phyloP scores from a whole-genome alignment of 495 filamentous ascomycete genomes.

The Podospora conica region DNA sequence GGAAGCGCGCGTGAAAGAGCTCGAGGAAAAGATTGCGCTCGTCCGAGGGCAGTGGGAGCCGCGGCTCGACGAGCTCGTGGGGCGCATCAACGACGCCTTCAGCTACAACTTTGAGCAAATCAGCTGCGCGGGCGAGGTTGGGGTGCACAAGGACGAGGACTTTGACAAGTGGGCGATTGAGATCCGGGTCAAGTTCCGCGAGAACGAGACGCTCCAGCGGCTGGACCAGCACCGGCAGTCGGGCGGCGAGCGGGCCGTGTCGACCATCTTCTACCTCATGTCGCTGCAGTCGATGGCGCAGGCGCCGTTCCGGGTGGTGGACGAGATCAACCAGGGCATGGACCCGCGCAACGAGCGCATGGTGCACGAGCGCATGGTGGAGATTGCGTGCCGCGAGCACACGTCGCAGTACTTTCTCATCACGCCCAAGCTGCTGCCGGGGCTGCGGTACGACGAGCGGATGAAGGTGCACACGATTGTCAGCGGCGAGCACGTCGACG shows the following conservation, averaged over 20 bases:
- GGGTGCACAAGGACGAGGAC: conserved; percentile 71
- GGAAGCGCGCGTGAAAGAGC: conserved; percentile 48
- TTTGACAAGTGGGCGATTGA: conserved; percentile 93
- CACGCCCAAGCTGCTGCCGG: conserved; percentile 90
- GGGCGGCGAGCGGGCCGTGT: conserved; percentile 91
- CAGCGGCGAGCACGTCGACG: conserved; percentile 74
- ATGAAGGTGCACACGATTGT: conserved; percentile 95
- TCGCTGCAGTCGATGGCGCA: conserved; percentile 89
- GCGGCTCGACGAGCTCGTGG: conserved; percentile 66
- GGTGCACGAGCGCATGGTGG: conserved; percentile 94
- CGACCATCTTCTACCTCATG: conserved; percentile 99
- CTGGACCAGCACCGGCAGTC: conserved; percentile 91
- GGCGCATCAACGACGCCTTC: conserved; percentile 82
- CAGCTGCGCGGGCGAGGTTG: conserved; percentile 89
- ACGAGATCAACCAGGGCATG: conserved; percentile 99
- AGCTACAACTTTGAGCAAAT: conserved; percentile 87
- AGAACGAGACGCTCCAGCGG: conserved; percentile 74
- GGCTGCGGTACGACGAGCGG: conserved; percentile 74
- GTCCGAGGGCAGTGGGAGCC: conserved; percentile 73
- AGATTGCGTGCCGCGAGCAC: conserved; percentile 76
- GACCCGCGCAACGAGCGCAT: conserved; percentile 96
- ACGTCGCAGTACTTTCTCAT: conserved; percentile 86
- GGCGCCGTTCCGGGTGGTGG: conserved; percentile 97
- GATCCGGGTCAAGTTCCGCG: conserved; percentile 89
- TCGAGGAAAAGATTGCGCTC: conserved; percentile 49